These are phyloP conservation scores for Fusarium nodosum DNA, from an alignment of 2,329 filamentous ascomycete genomes.

Conservation along the genomic window DNA sequence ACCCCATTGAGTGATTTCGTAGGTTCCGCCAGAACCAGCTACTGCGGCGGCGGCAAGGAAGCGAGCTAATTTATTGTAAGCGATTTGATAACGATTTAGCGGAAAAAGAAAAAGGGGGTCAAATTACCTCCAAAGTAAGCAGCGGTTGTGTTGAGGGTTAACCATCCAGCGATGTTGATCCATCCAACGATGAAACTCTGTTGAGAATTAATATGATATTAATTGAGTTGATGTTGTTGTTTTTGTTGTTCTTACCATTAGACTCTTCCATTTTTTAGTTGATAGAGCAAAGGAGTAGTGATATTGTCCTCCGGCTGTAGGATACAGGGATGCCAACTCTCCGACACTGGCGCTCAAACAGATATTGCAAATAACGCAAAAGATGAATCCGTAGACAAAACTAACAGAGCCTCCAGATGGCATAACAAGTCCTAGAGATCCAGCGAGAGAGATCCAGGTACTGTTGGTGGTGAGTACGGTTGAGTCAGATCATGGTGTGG, in stretches of 20 bases:
- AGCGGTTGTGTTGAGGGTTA: conserved; percentile 60
- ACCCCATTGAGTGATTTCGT: conserved; percentile 56
- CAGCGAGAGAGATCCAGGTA: conserved; percentile 57
- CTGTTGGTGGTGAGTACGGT: conserved; percentile 26
- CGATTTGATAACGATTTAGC: no score
- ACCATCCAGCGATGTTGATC: conserved; percentile 62
- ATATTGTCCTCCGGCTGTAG: conserved; percentile 54
- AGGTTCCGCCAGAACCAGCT: conserved; percentile 56
- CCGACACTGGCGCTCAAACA: conserved; percentile 41
- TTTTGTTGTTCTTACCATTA: conserved; percentile 48
- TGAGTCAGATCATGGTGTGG: background rate
- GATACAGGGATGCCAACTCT: conserved; percentile 42
- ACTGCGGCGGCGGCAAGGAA: conserved; percentile 60
- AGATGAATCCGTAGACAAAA: conserved; percentile 57
- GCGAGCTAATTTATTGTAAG: conserved; percentile 51
- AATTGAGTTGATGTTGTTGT: background rate
- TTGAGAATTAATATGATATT: background rate
- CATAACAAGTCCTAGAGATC: conserved; percentile 59
- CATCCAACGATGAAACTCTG: conserved; percentile 61
- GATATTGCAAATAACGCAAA: conserved; percentile 42
- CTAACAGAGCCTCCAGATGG: conserved; percentile 59
- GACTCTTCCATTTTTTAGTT: conserved; percentile 56
- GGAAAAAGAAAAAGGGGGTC: background rate
- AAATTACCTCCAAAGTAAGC: conserved; percentile 59
- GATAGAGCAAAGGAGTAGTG: conserved; percentile 60